Evolutionary conservation across 2,329 filamentous ascomycete genomes (phyloP).

Genomic region (Calonectria naviculata): DNA sequence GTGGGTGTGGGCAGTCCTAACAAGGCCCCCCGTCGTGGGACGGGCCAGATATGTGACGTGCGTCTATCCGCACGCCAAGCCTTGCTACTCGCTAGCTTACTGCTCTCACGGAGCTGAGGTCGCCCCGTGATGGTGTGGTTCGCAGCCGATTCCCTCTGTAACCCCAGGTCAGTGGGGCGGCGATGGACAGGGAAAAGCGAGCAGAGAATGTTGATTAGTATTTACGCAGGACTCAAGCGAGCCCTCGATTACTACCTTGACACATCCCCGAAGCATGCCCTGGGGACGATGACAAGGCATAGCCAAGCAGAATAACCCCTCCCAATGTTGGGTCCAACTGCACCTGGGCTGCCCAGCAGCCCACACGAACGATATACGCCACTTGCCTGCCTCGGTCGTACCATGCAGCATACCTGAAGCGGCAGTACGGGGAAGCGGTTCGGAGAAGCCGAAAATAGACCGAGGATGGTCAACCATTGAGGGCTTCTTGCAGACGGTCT

Average conservation of each 20-base stretch:
- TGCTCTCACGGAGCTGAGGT: slow-evolving; percentile 20
- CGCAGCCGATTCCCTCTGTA: slow-evolving; percentile 5
- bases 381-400: slow-evolving; percentile 31
- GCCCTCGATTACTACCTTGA: slow-evolving; percentile 8
- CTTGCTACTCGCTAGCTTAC: background rate
- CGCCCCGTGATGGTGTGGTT: slow-evolving; percentile 21
- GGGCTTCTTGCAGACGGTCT: slow-evolving; percentile 18
- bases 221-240: background rate
- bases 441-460: slow-evolving; percentile 31
- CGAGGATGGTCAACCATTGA: slow-evolving; percentile 17
- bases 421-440: slow-evolving; percentile 30
- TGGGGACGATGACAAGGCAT: slow-evolving; percentile 14
- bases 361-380: slow-evolving; percentile 29
- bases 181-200: slow-evolving; percentile 2
- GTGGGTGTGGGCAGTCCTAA: background rate
- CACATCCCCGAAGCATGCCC: slow-evolving; percentile 10
- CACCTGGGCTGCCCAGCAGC: slow-evolving; percentile 12
- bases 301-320: slow-evolving; percentile 10
- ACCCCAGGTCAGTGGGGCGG: slow-evolving; percentile 4
- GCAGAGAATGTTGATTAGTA: slow-evolving; percentile 6
- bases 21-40: background rate
- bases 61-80: slow-evolving; percentile 23
- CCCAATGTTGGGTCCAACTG: slow-evolving; percentile 12
- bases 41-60: slow-evolving; percentile 16
- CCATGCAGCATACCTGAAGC: slow-evolving; percentile 37